Percentiles rank a stretch among this genome's conserved stretches.
Conservation (phyloP, 2,329 filamentous ascomycete genomes). For the Podosphaera fusca region DNA sequence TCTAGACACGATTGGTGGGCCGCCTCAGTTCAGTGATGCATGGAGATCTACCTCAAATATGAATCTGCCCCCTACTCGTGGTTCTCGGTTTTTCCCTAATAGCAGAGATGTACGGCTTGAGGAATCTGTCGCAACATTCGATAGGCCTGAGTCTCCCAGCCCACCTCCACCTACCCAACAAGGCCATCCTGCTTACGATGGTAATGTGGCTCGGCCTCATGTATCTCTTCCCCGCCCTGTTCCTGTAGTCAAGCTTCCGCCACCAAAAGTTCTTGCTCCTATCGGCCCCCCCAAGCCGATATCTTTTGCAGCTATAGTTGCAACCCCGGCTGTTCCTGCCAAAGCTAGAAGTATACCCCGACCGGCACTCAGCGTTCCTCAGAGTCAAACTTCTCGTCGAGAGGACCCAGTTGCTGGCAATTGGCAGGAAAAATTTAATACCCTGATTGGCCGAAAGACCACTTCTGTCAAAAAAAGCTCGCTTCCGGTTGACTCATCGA, state of each 20-base stretch:
- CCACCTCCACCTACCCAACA: constrained; percentile 49
- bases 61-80: constrained; percentile 23
- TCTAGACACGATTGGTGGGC: constrained; percentile 5
- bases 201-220: constrained; percentile 38
- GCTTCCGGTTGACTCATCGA: constrained; percentile 42
- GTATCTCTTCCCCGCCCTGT: constrained; percentile 47
- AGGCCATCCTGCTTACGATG: constrained; percentile 50
- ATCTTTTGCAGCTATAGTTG: constrained; percentile 22
- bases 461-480: constrained; percentile 31
- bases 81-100: constrained; percentile 38
- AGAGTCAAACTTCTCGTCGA: constrained; percentile 18
- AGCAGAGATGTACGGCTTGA: constrained; percentile 24
- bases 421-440: constrained; percentile 74
- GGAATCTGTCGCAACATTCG: constrained; percentile 17
- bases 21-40: constrained; percentile 13
- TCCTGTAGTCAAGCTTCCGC: constrained; percentile 59
- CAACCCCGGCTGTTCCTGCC: constrained; percentile 13
- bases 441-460: constrained; percentile 43
- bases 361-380: constrained; percentile 14
- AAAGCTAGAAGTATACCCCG: background rate
- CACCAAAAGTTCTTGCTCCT: constrained; percentile 22
- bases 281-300: constrained; percentile 21
- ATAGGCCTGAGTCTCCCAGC: constrained; percentile 30
- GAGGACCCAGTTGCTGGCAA: constrained; percentile 16
- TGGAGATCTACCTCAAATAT: constrained; percentile 11